Conservation (phyloP, 768 basidiomycete species). For the Leccinellum albellum region DNA sequence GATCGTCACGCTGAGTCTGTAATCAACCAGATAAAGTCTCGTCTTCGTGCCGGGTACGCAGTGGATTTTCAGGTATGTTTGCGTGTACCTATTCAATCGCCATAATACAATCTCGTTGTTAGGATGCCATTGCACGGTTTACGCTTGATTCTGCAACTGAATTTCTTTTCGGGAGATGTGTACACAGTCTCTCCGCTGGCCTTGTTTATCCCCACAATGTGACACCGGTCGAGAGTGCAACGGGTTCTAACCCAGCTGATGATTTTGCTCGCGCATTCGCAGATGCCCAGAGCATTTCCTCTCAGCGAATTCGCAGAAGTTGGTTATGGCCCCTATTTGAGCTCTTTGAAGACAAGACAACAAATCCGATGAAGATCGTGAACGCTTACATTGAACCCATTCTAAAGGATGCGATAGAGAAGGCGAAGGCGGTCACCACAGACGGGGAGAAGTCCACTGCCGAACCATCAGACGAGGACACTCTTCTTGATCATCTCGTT, state of each 20-base stretch:
- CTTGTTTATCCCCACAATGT: constrained; percentile 52
- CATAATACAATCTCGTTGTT: not conserved
- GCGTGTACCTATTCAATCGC: not conserved
- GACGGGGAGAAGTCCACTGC: constrained; percentile 23
- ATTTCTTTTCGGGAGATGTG: constrained; percentile 60
- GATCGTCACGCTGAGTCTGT: constrained; percentile 48
- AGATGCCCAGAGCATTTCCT: constrained; percentile 42
- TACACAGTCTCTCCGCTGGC: constrained; percentile 47
- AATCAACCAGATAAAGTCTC: constrained; percentile 43
- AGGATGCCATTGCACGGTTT: constrained; percentile 60
- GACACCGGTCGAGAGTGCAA: constrained; percentile 11
- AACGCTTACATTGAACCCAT: constrained; percentile 50
- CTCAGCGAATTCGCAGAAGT: constrained; percentile 40
- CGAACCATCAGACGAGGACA: constrained; percentile 40
- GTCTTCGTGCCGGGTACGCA: constrained; percentile 46
- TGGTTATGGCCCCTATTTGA: constrained; percentile 55
- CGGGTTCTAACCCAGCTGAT: constrained; percentile 33
- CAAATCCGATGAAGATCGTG: constrained; percentile 49
- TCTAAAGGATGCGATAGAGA: constrained; percentile 40
- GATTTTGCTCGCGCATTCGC: constrained; percentile 49
- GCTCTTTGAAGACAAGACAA: constrained; percentile 43
- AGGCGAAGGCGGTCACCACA: constrained; percentile 28
- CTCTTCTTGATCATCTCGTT: constrained; percentile 56
- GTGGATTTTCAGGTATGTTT: constrained; percentile 53
- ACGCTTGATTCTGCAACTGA: constrained; percentile 66